Conservation (phyloP, 140 eudicot species). For the Stevia rebaudiana region DNA sequence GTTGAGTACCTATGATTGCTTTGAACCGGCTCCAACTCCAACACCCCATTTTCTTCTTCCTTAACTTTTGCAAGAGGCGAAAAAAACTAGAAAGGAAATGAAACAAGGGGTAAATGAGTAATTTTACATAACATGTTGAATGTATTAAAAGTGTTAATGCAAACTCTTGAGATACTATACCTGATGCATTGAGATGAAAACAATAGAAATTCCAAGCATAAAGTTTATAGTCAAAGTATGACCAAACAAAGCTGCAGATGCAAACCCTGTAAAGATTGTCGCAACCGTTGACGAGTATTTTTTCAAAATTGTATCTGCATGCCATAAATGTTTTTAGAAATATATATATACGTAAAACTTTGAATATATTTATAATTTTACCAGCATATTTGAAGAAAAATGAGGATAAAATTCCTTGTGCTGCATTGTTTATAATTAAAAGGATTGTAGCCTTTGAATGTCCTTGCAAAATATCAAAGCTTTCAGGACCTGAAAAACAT, state of each 20-base stretch:
- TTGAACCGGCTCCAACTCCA: conserved; percentile 47
- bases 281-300: conserved; percentile 99
- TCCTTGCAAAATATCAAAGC: conserved; percentile 81
- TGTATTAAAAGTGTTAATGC: background rate
- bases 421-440: conserved; percentile 89
- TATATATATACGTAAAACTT: background rate
- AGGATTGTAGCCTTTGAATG: conserved; percentile 93
- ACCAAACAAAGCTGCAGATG: conserved; percentile 91
- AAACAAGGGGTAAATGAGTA: conserved; percentile 24
- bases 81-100: conserved; percentile 61
- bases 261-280: conserved; percentile 94
- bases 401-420: conserved; percentile 94
- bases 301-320: conserved; percentile 91
- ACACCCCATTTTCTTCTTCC: conserved; percentile 64
- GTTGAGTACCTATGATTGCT: conserved; percentile 48
- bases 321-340: conserved; percentile 17
- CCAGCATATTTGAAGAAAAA: conserved; percentile 99
- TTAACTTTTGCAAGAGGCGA: conserved; percentile 92
- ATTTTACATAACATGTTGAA: background rate
- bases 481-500: conserved; percentile 69
- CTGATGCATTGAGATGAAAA: conserved; percentile 99
- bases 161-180: conserved; percentile 26
- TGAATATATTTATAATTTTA: conserved; percentile 22
- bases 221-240: conserved; percentile 85
- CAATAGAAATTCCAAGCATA: conserved; percentile 86